phyloP scores from a whole-genome alignment of 225 moss, liverwort and hornwort species.

The Neckera pumila region DNA sequence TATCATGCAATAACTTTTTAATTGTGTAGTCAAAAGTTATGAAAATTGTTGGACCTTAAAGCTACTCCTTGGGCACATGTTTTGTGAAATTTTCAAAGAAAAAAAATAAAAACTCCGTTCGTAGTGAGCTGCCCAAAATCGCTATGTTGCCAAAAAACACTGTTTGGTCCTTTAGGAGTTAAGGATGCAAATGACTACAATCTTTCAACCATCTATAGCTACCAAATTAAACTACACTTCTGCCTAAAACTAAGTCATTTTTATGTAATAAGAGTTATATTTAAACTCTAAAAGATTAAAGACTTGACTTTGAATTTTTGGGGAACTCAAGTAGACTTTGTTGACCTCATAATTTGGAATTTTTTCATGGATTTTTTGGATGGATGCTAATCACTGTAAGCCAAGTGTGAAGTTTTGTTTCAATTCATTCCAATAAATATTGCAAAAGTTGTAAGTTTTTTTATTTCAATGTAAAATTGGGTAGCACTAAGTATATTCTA shows the following conservation, averaged over 20 bases:
- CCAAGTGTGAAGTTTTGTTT: not conserved
- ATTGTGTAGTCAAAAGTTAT: too few species aligned
- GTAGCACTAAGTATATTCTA: fast-evolving
- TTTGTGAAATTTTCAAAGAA: too few species aligned
- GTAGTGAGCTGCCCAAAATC: too few species aligned
- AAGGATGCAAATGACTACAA: not conserved
- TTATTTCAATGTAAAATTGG: fast-evolving
- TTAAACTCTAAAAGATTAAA: not conserved
- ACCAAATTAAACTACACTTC: not conserved
- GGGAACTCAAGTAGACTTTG: fast-evolving
- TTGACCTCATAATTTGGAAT: not conserved
- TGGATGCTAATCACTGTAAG: not conserved
- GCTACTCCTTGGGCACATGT: too few species aligned
- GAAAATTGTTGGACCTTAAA: too few species aligned
- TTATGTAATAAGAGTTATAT: not conserved
- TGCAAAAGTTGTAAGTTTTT: fast-evolving
- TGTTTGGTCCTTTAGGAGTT: too few species aligned
- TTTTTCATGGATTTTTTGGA: not conserved
- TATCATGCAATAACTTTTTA: too few species aligned
- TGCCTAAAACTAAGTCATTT: not conserved
- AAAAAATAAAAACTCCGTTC: too few species aligned
- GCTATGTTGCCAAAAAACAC: too few species aligned
- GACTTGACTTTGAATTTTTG: not conserved
- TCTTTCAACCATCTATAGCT: not conserved
- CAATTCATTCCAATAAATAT: not conserved